Evolutionary conservation across 148 eudicot species (phyloP).

Genomic region (Chenopodium quinoa): DNA sequence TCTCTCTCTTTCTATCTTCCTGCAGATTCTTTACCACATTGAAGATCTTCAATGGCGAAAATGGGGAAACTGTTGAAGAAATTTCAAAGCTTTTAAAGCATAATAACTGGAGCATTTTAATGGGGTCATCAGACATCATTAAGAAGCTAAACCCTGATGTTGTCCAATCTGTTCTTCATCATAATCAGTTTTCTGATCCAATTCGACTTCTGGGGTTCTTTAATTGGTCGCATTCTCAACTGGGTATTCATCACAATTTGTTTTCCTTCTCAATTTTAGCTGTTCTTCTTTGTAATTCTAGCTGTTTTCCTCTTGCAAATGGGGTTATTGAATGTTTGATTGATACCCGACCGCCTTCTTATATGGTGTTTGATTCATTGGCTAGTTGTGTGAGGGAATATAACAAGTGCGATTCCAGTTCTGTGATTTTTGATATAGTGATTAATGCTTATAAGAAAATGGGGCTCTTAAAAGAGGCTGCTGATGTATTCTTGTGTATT

Average conservation of each 20-base stretch:
- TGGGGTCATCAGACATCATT: slow-evolving; percentile 46
- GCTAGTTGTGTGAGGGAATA: slow-evolving; percentile 37
- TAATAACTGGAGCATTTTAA: slow-evolving; percentile 49
- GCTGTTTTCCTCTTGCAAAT: slow-evolving; percentile 40
- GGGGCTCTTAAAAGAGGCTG: slow-evolving; percentile 57
- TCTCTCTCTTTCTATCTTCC: not conserved
- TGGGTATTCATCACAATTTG: slow-evolving; percentile 60
- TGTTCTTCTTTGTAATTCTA: slow-evolving; percentile 46
- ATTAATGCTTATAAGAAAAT: slow-evolving; percentile 59
- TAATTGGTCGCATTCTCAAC: slow-evolving; percentile 50
- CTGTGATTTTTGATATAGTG: slow-evolving; percentile 52
- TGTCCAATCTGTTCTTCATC: slow-evolving; percentile 56
- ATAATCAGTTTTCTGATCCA: slow-evolving; percentile 42
- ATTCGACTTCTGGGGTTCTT: slow-evolving; percentile 63
- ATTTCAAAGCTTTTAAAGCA: slow-evolving; percentile 46
- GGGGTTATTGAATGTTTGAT: slow-evolving; percentile 50
- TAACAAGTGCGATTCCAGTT: slow-evolving; percentile 22
- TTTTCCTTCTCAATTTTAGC: slow-evolving; percentile 52
- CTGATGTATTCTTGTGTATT: slow-evolving; percentile 43
- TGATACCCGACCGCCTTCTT: slow-evolving; percentile 26
- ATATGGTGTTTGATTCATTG: slow-evolving; percentile 44
- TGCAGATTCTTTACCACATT: slow-evolving; percentile 20
- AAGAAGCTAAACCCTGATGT: slow-evolving; percentile 63
- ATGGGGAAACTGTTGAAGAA: slow-evolving; percentile 33
- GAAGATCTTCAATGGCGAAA: slow-evolving; percentile 19